phyloP scores from a whole-genome alignment of 106 monocot genomes.

The Allium fistulosum region DNA sequence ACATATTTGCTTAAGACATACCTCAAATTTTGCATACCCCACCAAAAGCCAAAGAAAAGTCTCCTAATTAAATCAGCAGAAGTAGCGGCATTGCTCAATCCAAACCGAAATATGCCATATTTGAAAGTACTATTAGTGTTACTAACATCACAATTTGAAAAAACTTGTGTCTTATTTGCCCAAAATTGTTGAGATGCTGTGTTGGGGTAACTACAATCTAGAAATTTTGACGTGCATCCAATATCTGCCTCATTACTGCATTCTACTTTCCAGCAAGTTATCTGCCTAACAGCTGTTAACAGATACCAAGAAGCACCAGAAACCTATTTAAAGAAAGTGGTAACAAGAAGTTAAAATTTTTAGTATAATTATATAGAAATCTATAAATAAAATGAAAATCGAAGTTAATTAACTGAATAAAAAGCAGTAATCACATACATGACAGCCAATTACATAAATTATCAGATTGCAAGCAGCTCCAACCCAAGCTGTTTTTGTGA shows the following conservation, averaged over 20 bases:
- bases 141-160: constrained; percentile 48
- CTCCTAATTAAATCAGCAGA: constrained; percentile 46
- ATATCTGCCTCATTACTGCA: constrained; percentile 30
- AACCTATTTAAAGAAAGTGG: constrained; percentile 34
- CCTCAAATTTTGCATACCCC: constrained; percentile 93
- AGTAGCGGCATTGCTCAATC: constrained; percentile 37
- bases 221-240: constrained; percentile 28
- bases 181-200: constrained; percentile 16
- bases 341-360: not conserved
- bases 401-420: not conserved
- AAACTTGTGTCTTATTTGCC: constrained; percentile 44
- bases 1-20: constrained; percentile 34
- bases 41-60: constrained; percentile 90
- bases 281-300: constrained; percentile 63
- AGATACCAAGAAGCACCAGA: constrained; percentile 72
- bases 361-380: not conserved
- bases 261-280: constrained; percentile 72
- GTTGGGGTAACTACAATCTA: constrained; percentile 40
- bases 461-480: constrained; percentile 85
- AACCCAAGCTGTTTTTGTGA: constrained; percentile 82
- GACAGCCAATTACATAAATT: constrained; percentile 89
- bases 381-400: not conserved
- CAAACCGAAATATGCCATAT: constrained; percentile 72
- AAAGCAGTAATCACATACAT: constrained; percentile 41
- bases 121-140: constrained; percentile 34